phyloP scores from a whole-genome alignment of 2,329 filamentous ascomycete genomes.

The Fusarium mangiferae region DNA sequence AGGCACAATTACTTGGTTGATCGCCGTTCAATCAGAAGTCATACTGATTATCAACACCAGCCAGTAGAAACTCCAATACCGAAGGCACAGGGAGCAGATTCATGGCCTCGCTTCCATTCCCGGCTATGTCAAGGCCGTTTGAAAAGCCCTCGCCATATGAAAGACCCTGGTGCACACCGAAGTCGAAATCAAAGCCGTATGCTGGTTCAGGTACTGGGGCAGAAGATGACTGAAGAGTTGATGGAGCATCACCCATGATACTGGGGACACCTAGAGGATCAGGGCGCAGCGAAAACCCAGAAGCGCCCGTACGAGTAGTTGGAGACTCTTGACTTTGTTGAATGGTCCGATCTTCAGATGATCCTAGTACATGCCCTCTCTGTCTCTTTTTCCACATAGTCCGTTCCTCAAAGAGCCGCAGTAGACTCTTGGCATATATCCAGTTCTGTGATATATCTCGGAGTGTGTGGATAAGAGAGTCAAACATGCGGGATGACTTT shows the following conservation, averaged over 20 bases:
- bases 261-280: conserved; percentile 4
- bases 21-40: conserved; percentile 24
- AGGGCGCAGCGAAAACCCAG: conserved; percentile 37
- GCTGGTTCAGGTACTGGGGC: not conserved
- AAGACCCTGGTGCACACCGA: conserved; percentile 26
- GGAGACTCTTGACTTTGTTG: conserved; percentile 1
- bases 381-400: conserved; percentile 28
- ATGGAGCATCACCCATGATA: conserved; percentile 1
- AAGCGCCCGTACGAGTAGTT: not conserved
- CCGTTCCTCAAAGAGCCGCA: conserved; percentile 45
- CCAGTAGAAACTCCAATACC: conserved; percentile 47
- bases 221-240: conserved; percentile 17
- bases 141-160: conserved; percentile 31
- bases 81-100: conserved; percentile 44
- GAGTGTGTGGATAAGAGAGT: conserved; percentile 45
- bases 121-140: conserved; percentile 21
- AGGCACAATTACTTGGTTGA: not conserved
- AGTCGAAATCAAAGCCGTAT: conserved; percentile 26
- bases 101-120: conserved; percentile 9
- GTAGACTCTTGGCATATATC: conserved; percentile 47
- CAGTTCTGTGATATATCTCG: conserved; percentile 45
- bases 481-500: conserved; percentile 44
- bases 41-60: conserved; percentile 44
- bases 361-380: not conserved
- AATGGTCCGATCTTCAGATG: conserved; percentile 5